Conservation (phyloP, 495 filamentous ascomycete species). For the Neurospora hispaniola region DNA sequence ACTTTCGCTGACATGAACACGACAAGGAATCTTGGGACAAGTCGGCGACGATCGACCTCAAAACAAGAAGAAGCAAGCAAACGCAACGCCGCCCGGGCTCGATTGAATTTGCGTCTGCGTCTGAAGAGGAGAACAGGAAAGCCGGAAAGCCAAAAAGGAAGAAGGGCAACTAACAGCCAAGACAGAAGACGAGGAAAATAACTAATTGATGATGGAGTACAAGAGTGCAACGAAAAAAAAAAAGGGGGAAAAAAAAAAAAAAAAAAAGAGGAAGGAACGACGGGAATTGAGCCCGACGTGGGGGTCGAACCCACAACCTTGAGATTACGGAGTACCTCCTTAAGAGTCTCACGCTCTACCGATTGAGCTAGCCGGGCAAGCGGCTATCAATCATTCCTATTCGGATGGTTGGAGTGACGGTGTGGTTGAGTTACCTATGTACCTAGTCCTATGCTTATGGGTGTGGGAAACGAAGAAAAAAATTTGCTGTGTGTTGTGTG, state of each 20-base stretch:
- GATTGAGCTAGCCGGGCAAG: slow-evolving; percentile 51
- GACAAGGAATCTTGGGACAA: not conserved
- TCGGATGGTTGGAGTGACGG: not conserved
- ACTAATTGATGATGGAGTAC: no score
- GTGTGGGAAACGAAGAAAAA: not conserved
- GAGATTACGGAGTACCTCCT: slow-evolving; percentile 10
- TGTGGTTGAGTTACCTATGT: not conserved
- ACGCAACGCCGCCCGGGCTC: not conserved
- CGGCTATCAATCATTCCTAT: not conserved
- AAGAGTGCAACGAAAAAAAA: no score
- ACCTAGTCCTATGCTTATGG: not conserved
- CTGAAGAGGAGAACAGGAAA: no score
- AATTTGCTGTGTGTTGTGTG: not conserved
- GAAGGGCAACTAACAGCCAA: not conserved
- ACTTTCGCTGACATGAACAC: not conserved
- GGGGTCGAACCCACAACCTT: not conserved
- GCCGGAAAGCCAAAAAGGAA: no score
- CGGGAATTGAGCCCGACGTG: no score
- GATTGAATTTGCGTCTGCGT: not conserved
- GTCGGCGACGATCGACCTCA: not conserved
- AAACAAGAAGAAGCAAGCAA: not conserved
- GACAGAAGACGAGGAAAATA: not conserved
- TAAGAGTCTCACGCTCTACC: slow-evolving; percentile 69
- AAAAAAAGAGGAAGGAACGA: not conserved
- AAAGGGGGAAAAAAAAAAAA: no score